Conservation (phyloP, 768 basidiomycete species). For the Mrakia blollopis region DNA sequence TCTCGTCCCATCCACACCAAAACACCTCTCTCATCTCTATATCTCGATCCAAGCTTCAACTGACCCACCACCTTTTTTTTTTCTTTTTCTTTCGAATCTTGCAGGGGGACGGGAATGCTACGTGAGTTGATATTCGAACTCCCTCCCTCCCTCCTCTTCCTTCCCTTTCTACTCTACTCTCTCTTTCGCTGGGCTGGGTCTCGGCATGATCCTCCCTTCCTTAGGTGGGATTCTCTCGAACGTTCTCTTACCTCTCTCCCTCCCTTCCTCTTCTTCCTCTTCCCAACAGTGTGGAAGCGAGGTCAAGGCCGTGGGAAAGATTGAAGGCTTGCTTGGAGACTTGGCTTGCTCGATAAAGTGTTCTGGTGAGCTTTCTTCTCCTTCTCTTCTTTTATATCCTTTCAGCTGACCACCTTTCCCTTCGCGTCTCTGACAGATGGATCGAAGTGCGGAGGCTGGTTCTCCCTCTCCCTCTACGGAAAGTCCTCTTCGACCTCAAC, state of each 20-base stretch:
- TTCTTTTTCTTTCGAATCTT: neutral
- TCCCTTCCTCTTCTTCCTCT: neutral
- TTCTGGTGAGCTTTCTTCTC: neutral
- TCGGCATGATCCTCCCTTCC: constrained; percentile 17
- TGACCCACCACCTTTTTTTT: neutral
- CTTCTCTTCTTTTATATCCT: neutral
- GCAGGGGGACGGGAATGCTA: constrained; percentile 2
- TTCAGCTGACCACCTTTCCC: neutral
- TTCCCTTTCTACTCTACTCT: neutral
- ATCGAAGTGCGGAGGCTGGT: constrained; percentile 28
- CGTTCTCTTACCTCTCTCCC: neutral
- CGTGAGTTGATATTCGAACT: neutral
- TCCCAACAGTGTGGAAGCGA: constrained; percentile 12
- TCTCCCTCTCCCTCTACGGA: constrained; percentile 17
- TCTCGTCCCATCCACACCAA: no score
- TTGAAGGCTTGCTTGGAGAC: constrained; percentile 1
- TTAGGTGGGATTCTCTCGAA: neutral
- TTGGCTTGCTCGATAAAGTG: neutral
- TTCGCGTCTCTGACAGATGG: constrained; percentile 9
- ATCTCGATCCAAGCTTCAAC: no score
- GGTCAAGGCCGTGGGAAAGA: neutral
- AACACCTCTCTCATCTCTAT: no score
- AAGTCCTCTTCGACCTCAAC: constrained; percentile 3
- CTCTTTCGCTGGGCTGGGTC: neutral
- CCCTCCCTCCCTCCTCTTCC: neutral